Evolutionary conservation across 768 basidiomycete genomes (phyloP).

Genomic region (Russula olivacea): DNA sequence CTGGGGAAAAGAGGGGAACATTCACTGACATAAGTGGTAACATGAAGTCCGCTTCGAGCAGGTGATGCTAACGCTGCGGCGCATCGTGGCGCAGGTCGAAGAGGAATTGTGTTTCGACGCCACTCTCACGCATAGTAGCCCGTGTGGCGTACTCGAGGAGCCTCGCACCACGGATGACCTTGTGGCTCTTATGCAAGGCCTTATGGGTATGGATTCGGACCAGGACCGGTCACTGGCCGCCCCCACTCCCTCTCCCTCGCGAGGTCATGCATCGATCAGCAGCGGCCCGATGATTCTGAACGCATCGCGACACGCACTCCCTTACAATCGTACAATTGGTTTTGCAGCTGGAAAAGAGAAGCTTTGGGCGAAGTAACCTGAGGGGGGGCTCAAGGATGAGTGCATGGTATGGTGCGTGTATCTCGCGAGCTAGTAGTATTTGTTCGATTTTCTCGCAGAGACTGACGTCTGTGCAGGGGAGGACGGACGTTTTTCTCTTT

Average conservation of each 20-base stretch:
- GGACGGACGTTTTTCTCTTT: slow-evolving; percentile 4
- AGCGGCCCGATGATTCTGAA: neutral
- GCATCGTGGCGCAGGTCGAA: slow-evolving; percentile 14
- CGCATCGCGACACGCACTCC: neutral
- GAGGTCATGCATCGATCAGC: neutral
- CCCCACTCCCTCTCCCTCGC: neutral
- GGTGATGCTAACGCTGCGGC: slow-evolving; percentile 8
- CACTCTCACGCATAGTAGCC: neutral
- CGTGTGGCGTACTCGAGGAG: slow-evolving; percentile 17
- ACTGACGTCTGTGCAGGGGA: slow-evolving; percentile 16
- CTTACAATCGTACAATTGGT: slow-evolving; percentile 5
- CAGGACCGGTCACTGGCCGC: neutral
- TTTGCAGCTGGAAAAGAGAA: neutral
- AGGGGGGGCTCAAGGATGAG: neutral
- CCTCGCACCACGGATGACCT: slow-evolving; percentile 3
- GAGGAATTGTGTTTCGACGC: slow-evolving; percentile 1
- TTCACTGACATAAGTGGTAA: neutral
- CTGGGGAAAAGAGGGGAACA: neutral
- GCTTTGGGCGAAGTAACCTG: neutral
- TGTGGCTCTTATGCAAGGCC: slow-evolving; percentile 10
- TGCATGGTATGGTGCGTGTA: neutral
- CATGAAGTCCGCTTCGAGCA: slow-evolving; percentile 4
- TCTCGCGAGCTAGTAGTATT: neutral
- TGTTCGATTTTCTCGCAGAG: neutral
- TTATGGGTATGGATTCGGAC: neutral